Evolutionary conservation across 148 eudicot genomes (phyloP).

Genomic region (Camellia japonica): DNA sequence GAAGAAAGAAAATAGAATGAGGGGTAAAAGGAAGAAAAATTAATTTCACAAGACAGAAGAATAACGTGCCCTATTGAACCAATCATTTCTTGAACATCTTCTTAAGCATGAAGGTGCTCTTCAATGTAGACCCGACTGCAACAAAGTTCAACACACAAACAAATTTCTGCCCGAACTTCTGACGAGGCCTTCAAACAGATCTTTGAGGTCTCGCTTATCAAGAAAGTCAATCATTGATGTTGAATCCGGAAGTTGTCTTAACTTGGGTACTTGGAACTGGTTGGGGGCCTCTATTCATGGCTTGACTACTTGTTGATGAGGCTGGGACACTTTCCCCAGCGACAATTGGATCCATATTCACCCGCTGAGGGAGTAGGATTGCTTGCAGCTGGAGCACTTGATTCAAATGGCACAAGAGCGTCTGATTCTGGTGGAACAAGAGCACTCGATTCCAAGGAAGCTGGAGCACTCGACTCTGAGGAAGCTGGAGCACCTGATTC

Average conservation of each 20-base stretch:
- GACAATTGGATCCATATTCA: constrained; percentile 18
- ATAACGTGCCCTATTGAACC: too few relatives aligned
- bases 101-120: too few relatives aligned
- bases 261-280: constrained; percentile 17
- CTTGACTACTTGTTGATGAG: constrained; percentile 16
- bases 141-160: background rate
- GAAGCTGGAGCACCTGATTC: too few relatives aligned
- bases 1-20: too few relatives aligned
- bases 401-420: constrained; percentile 14
- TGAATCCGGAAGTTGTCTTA: constrained; percentile 20
- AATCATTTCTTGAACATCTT: too few relatives aligned
- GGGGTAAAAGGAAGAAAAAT: too few relatives aligned
- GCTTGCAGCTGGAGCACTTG: constrained; percentile 26
- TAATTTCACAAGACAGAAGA: too few relatives aligned
- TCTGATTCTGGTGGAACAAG: constrained; percentile 10
- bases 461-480: constrained; percentile 23
- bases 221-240: constrained; percentile 25
- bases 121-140: background rate
- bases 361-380: constrained; percentile 22
- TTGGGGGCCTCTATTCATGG: constrained; percentile 23
- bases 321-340: constrained; percentile 14
- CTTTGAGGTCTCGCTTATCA: background rate
- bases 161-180: background rate
- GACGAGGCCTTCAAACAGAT: background rate
- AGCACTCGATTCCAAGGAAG: constrained; percentile 10